Evolutionary conservation across 2,329 filamentous ascomycete species (phyloP).

Genomic region (Scedosporium aurantiacum): DNA sequence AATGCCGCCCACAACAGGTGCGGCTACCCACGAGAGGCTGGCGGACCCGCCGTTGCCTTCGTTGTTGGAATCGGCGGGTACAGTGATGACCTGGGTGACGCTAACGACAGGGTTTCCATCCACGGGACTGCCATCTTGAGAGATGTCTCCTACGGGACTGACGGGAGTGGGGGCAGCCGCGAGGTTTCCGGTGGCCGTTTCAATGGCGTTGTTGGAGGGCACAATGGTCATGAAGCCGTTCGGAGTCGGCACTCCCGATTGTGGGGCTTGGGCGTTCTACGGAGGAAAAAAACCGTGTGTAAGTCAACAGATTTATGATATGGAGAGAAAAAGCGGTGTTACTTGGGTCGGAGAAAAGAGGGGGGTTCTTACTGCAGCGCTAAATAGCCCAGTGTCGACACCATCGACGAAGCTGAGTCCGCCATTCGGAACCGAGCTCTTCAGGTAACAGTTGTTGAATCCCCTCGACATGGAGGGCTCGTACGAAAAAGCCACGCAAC

Average conservation of each 20-base stretch:
- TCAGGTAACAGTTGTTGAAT: slow-evolving; percentile 9
- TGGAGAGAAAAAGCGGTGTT: not conserved
- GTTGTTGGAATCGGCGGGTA: not conserved
- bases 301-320: not conserved
- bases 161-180: not conserved
- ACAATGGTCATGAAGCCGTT: slow-evolving; percentile 1
- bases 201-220: not conserved
- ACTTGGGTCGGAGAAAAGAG: not conserved
- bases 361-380: slow-evolving; percentile 1
- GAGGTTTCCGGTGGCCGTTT: not conserved
- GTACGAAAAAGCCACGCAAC: slow-evolving; percentile 5
- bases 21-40: slow-evolving; percentile 8
- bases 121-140: not conserved
- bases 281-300: not conserved
- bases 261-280: not conserved
- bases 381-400: slow-evolving; percentile 4
- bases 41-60: not conserved
- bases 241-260: not conserved
- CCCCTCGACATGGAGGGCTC: slow-evolving; percentile 1
- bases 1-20: slow-evolving; percentile 7
- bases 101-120: not conserved
- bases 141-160: not conserved
- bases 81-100: slow-evolving; percentile 6
- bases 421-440: not conserved
- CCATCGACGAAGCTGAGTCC: not conserved